Evolutionary conservation across 805 yeast genomes (phyloP).

Genomic region (Naumovozyma castellii): DNA sequence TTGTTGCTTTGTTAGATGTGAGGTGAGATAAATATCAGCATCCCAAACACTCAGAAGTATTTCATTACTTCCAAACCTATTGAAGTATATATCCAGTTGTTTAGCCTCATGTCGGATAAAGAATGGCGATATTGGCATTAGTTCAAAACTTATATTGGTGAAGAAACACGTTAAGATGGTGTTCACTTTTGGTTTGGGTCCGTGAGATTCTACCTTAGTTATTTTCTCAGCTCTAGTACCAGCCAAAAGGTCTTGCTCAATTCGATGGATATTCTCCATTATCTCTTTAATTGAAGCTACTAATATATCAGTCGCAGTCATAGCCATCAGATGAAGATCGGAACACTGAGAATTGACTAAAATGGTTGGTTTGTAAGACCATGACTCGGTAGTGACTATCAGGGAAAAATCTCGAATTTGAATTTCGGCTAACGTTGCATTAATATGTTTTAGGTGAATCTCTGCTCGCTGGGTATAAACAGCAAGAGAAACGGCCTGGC

Average conservation of each 20-base stretch:
- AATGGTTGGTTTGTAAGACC: conserved; percentile 9
- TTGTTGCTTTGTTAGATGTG: conserved; percentile 22
- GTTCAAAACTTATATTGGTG: conserved; percentile 19
- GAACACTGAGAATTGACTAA: conserved; percentile 13
- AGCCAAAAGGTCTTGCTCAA: neutral
- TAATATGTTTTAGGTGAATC: conserved; percentile 13
- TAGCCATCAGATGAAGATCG: conserved; percentile 15
- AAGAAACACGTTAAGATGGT: conserved; percentile 6
- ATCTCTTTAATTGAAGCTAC: conserved; percentile 12
- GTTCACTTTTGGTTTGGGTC: neutral
- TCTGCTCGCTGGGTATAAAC: conserved; percentile 16
- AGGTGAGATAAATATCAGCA: conserved; percentile 17
- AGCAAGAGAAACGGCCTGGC: conserved; percentile 18
- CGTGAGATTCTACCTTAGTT: neutral
- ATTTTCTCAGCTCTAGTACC: neutral
- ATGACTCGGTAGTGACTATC: conserved; percentile 13
- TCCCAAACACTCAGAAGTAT: conserved; percentile 16
- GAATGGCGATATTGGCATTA: conserved; percentile 20
- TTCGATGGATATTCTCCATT: conserved; percentile 1
- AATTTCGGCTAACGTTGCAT: conserved; percentile 12
- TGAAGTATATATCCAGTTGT: conserved; percentile 13
- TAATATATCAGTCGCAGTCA: conserved; percentile 14
- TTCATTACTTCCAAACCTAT: conserved; percentile 11
- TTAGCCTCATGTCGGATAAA: conserved; percentile 17
- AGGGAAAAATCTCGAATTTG: conserved; percentile 14